phyloP scores from a whole-genome alignment of 345 rosid species.

The Pistacia atlantica region DNA sequence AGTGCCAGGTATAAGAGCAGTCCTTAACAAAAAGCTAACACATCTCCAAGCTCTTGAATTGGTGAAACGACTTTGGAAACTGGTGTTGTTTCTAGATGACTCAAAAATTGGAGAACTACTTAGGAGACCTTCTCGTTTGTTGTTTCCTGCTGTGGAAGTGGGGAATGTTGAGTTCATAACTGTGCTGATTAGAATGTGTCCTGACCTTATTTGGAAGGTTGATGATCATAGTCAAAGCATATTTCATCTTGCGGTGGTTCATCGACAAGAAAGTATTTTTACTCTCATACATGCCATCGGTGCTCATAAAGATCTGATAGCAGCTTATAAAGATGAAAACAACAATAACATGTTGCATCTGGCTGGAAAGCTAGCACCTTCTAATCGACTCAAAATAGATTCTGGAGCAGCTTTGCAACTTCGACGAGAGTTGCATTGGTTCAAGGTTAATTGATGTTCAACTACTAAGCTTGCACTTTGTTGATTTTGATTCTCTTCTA shows the following conservation, averaged over 20 bases:
- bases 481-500: not conserved
- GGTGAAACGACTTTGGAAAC: slow-evolving; percentile 36
- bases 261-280: slow-evolving; percentile 38
- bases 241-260: slow-evolving; percentile 36
- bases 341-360: slow-evolving; percentile 39
- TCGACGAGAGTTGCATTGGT: slow-evolving; percentile 44
- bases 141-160: slow-evolving; percentile 40
- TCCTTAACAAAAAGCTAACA: slow-evolving; percentile 22
- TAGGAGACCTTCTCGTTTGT: slow-evolving; percentile 24
- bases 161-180: slow-evolving; percentile 42
- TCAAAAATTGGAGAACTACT: slow-evolving; percentile 26
- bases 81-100: slow-evolving; percentile 34
- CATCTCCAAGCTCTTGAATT: slow-evolving; percentile 36
- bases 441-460: slow-evolving; percentile 32
- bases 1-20: slow-evolving; percentile 37
- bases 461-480: not conserved
- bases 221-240: slow-evolving; percentile 33
- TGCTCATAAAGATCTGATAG: slow-evolving; percentile 32
- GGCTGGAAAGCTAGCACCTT: slow-evolving; percentile 33
- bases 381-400: slow-evolving; percentile 29
- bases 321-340: slow-evolving; percentile 28
- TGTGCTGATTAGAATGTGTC: slow-evolving; percentile 25
- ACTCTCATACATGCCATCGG: slow-evolving; percentile 30
- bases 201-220: slow-evolving; percentile 39
- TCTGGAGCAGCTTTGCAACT: slow-evolving; percentile 53